Evolutionary conservation across 2,329 filamentous ascomycete species (phyloP).

Genomic region (Chaetomiaceae sp.): DNA sequence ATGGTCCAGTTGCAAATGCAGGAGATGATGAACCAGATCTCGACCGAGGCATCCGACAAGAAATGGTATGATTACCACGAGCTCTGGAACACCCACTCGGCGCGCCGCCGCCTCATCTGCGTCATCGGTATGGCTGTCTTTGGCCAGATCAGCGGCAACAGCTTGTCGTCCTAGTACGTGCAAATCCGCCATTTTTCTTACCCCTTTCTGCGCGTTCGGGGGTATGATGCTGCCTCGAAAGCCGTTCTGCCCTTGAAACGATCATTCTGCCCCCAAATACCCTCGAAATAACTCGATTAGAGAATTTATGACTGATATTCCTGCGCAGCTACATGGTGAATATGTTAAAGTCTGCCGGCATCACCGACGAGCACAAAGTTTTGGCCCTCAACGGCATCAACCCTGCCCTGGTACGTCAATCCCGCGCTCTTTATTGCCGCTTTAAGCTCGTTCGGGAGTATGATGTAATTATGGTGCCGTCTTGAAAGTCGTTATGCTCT

Average conservation of each 20-base stretch:
- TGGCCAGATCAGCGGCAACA: constrained; percentile 50
- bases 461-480: too few relatives aligned
- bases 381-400: constrained; percentile 51
- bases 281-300: too few relatives aligned
- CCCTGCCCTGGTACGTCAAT: constrained; percentile 49
- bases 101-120: constrained; percentile 47
- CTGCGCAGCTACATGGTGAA: constrained; percentile 46
- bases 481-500: too few relatives aligned
- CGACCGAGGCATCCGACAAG: constrained; percentile 49
- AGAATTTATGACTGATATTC: too few relatives aligned
- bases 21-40: constrained; percentile 44
- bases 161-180: constrained; percentile 40
- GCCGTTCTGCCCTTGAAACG: too few relatives aligned
- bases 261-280: too few relatives aligned
- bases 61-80: constrained; percentile 54
- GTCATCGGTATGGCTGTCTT: constrained; percentile 50
- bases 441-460: too few relatives aligned
- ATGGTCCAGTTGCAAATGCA: constrained; percentile 50
- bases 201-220: too few relatives aligned
- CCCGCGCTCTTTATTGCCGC: too few relatives aligned
- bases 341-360: constrained; percentile 48
- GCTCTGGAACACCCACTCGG: constrained; percentile 46
- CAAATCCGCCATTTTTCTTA: too few relatives aligned
- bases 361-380: constrained; percentile 43
- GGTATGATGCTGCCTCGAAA: too few relatives aligned